Conservation (phyloP, 164 flowering plant species). For the Aristolochia contorta region DNA sequence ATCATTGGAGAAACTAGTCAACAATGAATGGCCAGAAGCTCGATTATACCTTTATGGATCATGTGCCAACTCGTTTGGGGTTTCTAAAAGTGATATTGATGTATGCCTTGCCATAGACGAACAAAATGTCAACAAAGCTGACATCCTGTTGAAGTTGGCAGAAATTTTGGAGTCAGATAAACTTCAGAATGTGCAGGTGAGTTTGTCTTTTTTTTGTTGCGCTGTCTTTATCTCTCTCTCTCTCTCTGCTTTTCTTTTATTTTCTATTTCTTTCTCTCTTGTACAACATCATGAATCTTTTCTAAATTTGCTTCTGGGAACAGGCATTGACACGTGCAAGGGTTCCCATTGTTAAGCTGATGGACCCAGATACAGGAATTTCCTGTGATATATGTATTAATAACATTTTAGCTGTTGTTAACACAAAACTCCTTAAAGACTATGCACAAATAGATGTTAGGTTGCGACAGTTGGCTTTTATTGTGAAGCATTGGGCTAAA, state of each 20-base stretch:
- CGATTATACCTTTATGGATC: conserved; percentile 79
- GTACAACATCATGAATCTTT: background rate
- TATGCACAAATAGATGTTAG: conserved; percentile 83
- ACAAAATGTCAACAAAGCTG: conserved; percentile 45
- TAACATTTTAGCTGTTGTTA: conserved; percentile 87
- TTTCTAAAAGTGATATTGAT: conserved; percentile 92
- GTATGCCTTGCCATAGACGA: conserved; percentile 78
- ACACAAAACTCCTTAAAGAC: conserved; percentile 88
- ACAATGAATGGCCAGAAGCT: conserved; percentile 88
- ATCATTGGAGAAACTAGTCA: conserved; percentile 60
- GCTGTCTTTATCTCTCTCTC: no score
- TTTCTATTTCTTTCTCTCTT: background rate
- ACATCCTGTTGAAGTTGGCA: conserved; percentile 71
- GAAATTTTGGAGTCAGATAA: conserved; percentile 72
- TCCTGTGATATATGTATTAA: conserved; percentile 96
- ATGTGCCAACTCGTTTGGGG: conserved; percentile 92
- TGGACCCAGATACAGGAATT: conserved; percentile 88
- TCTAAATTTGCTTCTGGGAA: conserved; percentile 1
- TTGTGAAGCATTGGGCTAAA: conserved; percentile 98
- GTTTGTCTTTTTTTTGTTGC: background rate
- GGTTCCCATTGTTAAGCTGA: conserved; percentile 96
- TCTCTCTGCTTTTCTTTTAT: no score
- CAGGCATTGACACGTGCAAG: conserved; percentile 95
- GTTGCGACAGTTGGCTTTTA: conserved; percentile 75
- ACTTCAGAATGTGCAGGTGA: conserved; percentile 91